phyloP scores from a whole-genome alignment of 2,329 filamentous ascomycete genomes.

The Microsporum ferrugineum region DNA sequence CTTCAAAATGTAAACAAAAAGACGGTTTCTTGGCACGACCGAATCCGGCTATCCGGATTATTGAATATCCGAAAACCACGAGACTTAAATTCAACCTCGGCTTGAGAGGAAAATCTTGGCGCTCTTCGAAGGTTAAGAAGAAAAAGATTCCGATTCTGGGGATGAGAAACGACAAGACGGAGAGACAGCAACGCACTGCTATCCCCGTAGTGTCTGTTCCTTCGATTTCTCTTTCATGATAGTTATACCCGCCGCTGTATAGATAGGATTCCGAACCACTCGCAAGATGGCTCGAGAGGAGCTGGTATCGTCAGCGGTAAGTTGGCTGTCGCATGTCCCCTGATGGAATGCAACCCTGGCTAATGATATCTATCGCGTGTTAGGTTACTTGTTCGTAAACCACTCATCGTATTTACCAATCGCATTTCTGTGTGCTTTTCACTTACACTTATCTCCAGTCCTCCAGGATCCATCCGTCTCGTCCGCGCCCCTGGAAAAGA shows the following conservation, averaged over 20 bases:
- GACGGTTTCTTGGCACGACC: background rate
- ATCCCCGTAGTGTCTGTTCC: background rate
- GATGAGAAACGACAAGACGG: background rate
- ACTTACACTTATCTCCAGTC: conserved; percentile 43
- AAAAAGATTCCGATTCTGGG: background rate
- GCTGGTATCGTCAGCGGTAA: conserved; percentile 69
- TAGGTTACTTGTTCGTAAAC: conserved; percentile 42
- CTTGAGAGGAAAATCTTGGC: background rate
- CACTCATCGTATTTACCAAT: background rate
- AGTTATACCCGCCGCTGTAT: background rate
- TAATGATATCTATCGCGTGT: conserved; percentile 15
- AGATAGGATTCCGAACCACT: background rate
- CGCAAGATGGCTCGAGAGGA: conserved; percentile 84
- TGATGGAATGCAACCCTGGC: conserved; percentile 8
- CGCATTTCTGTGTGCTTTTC: background rate
- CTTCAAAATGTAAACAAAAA: conserved; percentile 3
- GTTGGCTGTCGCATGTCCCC: conserved; percentile 19
- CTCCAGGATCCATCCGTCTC: conserved; percentile 89
- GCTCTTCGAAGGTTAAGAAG: background rate
- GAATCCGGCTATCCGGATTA: background rate
- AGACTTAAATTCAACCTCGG: conserved; percentile 1
- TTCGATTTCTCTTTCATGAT: background rate
- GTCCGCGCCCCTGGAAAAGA: conserved; percentile 80
- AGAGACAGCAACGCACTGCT: background rate
- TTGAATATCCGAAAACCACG: background rate